phyloP scores from a whole-genome alignment of 192 early-diverging fungal genomes.

The Backusella parvicylindrica region DNA sequence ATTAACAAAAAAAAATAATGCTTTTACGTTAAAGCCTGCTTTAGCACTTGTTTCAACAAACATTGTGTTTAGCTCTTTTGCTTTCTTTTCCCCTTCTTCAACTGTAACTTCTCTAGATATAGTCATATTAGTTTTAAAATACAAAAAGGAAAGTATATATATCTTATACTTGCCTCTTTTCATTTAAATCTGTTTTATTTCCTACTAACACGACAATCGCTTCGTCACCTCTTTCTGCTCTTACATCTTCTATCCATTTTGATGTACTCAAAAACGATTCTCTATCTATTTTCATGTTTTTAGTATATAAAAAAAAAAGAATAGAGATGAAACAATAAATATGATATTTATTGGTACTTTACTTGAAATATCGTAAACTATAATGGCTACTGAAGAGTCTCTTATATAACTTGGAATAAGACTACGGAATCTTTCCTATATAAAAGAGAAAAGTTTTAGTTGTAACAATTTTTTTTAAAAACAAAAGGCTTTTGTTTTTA shows the following conservation, averaged over 20 bases:
- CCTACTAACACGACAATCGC: constrained; percentile 98
- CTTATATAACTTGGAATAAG: constrained; percentile 98
- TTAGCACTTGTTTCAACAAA: constrained; percentile 99
- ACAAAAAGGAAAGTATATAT: neutral
- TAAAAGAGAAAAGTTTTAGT: neutral
- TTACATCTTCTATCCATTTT: constrained; percentile 47
- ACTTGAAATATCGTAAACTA: constrained; percentile 98
- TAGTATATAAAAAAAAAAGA: neutral
- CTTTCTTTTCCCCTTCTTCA: constrained; percentile 97
- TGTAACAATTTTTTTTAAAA: neutral
- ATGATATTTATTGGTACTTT: constrained; percentile 16
- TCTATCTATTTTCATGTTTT: constrained; percentile 63
- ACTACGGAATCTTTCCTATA: constrained; percentile 89
- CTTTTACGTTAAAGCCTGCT: constrained; percentile 89
- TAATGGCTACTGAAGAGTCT: constrained; percentile 94
- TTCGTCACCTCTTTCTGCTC: constrained; percentile 96
- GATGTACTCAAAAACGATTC: constrained; percentile 95
- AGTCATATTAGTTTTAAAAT: neutral
- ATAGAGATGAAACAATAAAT: no score
- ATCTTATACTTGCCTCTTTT: constrained; percentile 67
- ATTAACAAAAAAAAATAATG: neutral
- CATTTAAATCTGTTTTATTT: constrained; percentile 98
- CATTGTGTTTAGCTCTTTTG: constrained; percentile 95
- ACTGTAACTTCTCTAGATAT: constrained; percentile 82
- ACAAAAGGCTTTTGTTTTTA: neutral